These are phyloP conservation scores for Eucalyptus microcorys DNA, from an alignment of 345 rosid species.

Conservation along the genomic window DNA sequence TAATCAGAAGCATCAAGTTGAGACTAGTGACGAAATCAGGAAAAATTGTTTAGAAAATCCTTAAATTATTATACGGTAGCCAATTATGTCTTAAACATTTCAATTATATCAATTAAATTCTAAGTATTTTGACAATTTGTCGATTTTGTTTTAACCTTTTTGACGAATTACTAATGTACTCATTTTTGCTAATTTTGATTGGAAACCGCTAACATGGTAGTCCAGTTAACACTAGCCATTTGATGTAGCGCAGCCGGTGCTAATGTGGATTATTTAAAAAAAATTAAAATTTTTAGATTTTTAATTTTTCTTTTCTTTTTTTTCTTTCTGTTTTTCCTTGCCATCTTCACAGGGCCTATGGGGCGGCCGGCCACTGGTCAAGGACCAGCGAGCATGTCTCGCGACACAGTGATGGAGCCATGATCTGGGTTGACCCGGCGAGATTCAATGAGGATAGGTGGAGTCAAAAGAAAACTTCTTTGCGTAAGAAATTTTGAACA, in stretches of 20 bases:
- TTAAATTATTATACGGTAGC: too few relatives aligned
- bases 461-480: neutral
- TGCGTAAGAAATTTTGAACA: too few relatives aligned
- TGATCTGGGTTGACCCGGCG: neutral
- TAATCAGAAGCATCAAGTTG: neutral
- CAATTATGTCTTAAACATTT: fast-evolving
- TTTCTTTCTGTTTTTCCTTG: fast-evolving
- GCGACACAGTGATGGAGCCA: too few relatives aligned
- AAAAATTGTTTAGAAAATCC: too few relatives aligned
- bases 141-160: neutral
- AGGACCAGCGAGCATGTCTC: too few relatives aligned
- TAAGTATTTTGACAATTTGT: too few relatives aligned
- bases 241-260: fast-evolving
- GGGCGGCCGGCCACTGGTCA: too few relatives aligned
- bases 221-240: too few relatives aligned
- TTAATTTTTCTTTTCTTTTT: too few relatives aligned
- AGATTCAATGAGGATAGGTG: neutral
- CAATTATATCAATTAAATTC: fast-evolving
- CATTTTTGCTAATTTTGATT: too few relatives aligned
- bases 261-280: too few relatives aligned
- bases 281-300: fast-evolving
- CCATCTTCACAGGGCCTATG: too few relatives aligned
- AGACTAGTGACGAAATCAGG: fast-evolving
- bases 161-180: fast-evolving
- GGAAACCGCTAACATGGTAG: fast-evolving